Evolutionary conservation across 495 filamentous ascomycete genomes (phyloP), one percentile per base, ranked within the genome.

Genomic region (Penicillium paxilli): DNA sequence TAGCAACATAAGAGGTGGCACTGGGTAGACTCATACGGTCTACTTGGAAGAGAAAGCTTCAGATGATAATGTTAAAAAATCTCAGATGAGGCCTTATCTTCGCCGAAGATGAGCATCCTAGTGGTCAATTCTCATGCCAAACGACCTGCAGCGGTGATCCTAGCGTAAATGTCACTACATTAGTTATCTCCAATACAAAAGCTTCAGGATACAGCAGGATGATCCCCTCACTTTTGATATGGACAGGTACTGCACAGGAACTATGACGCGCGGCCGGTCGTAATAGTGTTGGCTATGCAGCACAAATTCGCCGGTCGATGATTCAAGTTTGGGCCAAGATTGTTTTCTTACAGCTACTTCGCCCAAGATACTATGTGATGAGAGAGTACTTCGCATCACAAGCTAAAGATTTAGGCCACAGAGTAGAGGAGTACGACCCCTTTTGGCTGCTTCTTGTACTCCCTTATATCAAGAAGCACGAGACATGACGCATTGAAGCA

Each of bases 221-320:
- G 11, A 26, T 22, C 25, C 33, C 49, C 40, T 41, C 6, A 22
- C 32, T 62, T 62, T 53, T 22, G 37, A 62, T 54, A 44, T 49
- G 14, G 17, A 64, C 53, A 67, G 53, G 47, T 51, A 57, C 55
- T 55, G 42, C 44, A 52, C 58, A 67, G 48, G 53, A 55, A 53
- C 40, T 56, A 54, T 64, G 64, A 62, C 61, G 61, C 64, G 64
- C 64, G 64, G 52, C 58, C 54, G 20, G 58, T 59, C 51, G 25
- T 17, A 47, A 53, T 61, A 20, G 22, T 10, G 30, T 44, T 50
- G 23, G 25, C 37, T 59, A 55, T 62, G 57, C 53, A 37, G 57
- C 58, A 54, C 51, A 20, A 45, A 55, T 32, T 59, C 24, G 48
- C 24, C 35, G 25, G 44, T 47, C 24, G 20, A 8, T 30, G 35